phyloP scores from a whole-genome alignment of 805 yeast genomes.

The Nakazawaea siamensis region DNA sequence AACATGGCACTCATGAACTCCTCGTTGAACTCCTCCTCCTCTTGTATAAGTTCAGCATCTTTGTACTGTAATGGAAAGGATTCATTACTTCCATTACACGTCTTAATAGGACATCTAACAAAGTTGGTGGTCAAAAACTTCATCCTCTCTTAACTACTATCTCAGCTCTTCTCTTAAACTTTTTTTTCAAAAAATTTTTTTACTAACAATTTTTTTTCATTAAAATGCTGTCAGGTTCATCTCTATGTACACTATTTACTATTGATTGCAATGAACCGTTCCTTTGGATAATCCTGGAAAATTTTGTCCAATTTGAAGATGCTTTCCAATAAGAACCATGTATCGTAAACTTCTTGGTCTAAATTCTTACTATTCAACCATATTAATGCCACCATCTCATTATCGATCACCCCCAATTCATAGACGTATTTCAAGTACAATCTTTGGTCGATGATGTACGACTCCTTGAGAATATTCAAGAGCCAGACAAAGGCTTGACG shows the following conservation, averaged over 20 bases:
- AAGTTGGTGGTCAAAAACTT: constrained; percentile 94
- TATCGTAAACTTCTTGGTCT: constrained; percentile 4
- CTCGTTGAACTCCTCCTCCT: constrained; percentile 75
- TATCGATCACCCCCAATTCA: constrained; percentile 6
- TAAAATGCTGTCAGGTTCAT: too few relatives aligned
- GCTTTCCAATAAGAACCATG: constrained; percentile 6
- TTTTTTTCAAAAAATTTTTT: too few relatives aligned
- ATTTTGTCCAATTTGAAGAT: constrained; percentile 6
- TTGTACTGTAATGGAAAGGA: constrained; percentile 75
- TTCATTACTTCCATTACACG: constrained; percentile 65
- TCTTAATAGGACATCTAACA: constrained; percentile 83
- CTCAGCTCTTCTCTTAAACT: too few relatives aligned
- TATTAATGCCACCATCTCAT: constrained; percentile 7
- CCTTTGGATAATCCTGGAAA: constrained; percentile 1
- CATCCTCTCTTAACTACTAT: too few relatives aligned
- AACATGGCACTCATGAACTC: constrained; percentile 71
- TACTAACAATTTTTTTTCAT: too few relatives aligned
- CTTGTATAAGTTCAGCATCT: constrained; percentile 63
- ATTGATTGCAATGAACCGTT: constrained; percentile 1
- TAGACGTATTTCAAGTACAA: constrained; percentile 7
- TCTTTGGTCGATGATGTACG: constrained; percentile 1
- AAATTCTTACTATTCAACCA: constrained; percentile 9
- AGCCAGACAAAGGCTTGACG: constrained; percentile 1
- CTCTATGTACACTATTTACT: neutral
- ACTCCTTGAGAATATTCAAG: neutral